Base-by-base conservation (phyloP, 78 protist genomes). In the slime mould (Dictyostelium discoideum) region DNA sequence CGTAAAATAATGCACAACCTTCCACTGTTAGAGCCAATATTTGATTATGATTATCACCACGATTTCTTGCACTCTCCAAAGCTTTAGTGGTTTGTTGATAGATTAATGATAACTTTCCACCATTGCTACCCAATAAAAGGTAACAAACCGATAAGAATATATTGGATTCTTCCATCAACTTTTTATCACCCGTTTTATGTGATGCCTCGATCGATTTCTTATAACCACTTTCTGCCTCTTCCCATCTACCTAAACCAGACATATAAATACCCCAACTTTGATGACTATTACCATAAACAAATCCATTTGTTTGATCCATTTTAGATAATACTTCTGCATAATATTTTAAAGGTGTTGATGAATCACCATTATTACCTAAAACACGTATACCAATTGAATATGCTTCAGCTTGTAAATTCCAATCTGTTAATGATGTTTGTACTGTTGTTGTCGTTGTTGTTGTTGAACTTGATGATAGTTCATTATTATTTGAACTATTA, bases 281-380 rank as follows among this genome's bases (percentile, higher is more conserved):
- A 90, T 90, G 95, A 20, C 87, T 81, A 54, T 90, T 90, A 22
- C 95, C 95, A 90, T 73, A 90, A 8, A 90, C 95, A 39, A 81
- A 90, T 3, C 84, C 73, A 90, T 90, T 90, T 22, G 95, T 90
- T 54, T 90, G 87, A 67, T 82, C 84, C 29, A 86, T 81, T 32
- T 84, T 24, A 0, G 89, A 50, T 5, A 90, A 24, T 3, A 90
- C 54, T n/a, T 63, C 95, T 10, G 95, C 87, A 82, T 90, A 90
- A 81, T 90, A 90, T 72, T 82, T 90, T 22, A 90, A 39, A 7
- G 95, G 87, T 32, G 85, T 82, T 3, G 95, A 32, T 46, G 74
- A 40, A 50, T 90, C 54, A 65, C 95, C 95, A 72, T 82, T 90
- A 67, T 57, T 29, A 73, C 95, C 95, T 5, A 90, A 46, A 8